Evolutionary conservation across 495 filamentous ascomycete genomes (phyloP).

Genomic region (Penicillium desertorum): DNA sequence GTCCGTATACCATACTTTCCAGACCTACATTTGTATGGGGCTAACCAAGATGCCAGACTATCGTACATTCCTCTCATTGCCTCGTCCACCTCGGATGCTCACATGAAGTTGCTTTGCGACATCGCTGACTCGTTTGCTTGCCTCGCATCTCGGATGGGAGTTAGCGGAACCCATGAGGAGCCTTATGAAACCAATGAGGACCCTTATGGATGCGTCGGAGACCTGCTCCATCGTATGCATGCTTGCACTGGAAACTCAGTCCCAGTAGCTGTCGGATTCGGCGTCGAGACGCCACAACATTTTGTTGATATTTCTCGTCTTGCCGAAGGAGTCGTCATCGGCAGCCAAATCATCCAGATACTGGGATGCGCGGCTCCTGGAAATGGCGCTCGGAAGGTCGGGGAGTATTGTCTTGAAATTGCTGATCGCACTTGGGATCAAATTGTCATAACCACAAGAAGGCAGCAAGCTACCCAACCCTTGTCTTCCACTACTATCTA

Average conservation of each 20-base stretch:
- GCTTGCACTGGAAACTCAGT: conserved; percentile 72
- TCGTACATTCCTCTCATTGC: conserved; percentile 95
- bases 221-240: conserved; percentile 78
- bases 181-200: conserved; percentile 65
- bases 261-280: conserved; percentile 88
- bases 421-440: conserved; percentile 5
- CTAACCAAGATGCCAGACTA: conserved; percentile 51
- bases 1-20: conserved; percentile 41
- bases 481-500: background rate
- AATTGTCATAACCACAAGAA: background rate
- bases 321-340: conserved; percentile 85
- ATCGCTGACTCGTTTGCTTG: conserved; percentile 98
- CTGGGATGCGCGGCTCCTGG: conserved; percentile 61
- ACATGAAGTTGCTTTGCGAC: conserved; percentile 92
- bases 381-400: conserved; percentile 25
- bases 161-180: conserved; percentile 80
- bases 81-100: conserved; percentile 79
- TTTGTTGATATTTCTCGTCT: conserved; percentile 74
- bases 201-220: conserved; percentile 71
- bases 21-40: background rate
- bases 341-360: conserved; percentile 75
- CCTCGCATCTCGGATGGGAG: conserved; percentile 93
- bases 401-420: conserved; percentile 14
- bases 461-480: background rate
- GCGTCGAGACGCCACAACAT: conserved; percentile 71